Base-by-base conservation (phyloP, 441 rosid species). In the Aquilaria agallochum region DNA sequence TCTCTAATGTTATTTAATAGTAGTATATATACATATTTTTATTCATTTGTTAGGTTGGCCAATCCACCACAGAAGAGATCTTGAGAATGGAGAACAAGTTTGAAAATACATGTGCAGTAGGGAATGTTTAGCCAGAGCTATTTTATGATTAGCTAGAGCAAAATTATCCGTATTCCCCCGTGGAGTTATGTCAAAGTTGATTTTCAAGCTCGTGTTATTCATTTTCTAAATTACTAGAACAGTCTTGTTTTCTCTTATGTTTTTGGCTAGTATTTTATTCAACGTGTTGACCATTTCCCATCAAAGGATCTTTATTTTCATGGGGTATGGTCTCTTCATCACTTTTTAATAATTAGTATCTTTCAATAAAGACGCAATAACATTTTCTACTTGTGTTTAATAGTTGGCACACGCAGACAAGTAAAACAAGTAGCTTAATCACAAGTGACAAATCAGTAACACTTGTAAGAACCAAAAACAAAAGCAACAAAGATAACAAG, bases 311-410 rank as follows among this genome's bases (percentile, higher is more conserved):
- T 54, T 66, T 76, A 60, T 65, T 76, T 73, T 79, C 83, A 67
- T 64, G 9, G 40, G 60, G 45, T 36, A 64, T 32, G 44, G 50
- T 51, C 52, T 83, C 76, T 70, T 65, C 67, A 11, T 67, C 64
- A 59, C 59, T 56, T 64, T 63, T 68, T 68, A 64, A 32, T 61
- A 70, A 62, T 46, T 77, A 76, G 68, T 74, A 72, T 72, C 85
- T 65, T 74, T 88, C 74, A 95, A 75, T 64, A 95, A 76, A 73
- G 92, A 84, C 34, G 89, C 85, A 78, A 91, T 89, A 60, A 88
- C 96, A 83, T 83, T 85, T 81, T 95, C 97, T 60, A 96, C 99
- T 97, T 89, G 76, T 72, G 51, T 45, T 32, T 12, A 68, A 64
- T 12, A 46, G 27, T 20, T 20, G 27, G 27, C 27, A 20, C 27